Evolutionary conservation across 2,329 filamentous ascomycete species (phyloP).

Genomic region (Hypoxylon sp.): DNA sequence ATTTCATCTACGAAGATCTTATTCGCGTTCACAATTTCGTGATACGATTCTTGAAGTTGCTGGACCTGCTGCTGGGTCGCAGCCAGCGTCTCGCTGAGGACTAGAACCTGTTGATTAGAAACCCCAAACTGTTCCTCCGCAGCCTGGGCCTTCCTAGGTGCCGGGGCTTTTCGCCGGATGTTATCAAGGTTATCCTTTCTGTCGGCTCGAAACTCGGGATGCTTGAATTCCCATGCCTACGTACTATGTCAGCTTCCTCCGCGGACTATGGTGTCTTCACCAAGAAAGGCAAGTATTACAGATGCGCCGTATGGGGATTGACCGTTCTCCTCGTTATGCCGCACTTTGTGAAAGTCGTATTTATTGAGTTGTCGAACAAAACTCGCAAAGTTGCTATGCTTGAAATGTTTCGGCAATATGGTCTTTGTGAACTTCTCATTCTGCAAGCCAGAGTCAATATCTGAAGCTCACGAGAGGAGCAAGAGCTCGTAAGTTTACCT

Average conservation of each 20-base stretch:
- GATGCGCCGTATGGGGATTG: slow-evolving; percentile 85
- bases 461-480: slow-evolving; percentile 12
- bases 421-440: slow-evolving; percentile 93
- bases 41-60: slow-evolving; percentile 85
- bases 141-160: slow-evolving; percentile 80
- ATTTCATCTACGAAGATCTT: slow-evolving; percentile 74
- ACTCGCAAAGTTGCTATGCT: slow-evolving; percentile 86
- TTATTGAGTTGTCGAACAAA: slow-evolving; percentile 85
- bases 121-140: slow-evolving; percentile 78
- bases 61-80: slow-evolving; percentile 95
- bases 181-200: slow-evolving; percentile 98
- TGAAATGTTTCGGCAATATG: slow-evolving; percentile 87
- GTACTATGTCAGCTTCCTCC: slow-evolving; percentile 51
- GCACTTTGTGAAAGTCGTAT: slow-evolving; percentile 89
- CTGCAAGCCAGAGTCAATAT: slow-evolving; percentile 63
- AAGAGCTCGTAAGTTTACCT: slow-evolving; percentile 71
- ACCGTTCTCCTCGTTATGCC: slow-evolving; percentile 88
- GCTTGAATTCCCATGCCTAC: slow-evolving; percentile 95
- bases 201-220: slow-evolving; percentile 94
- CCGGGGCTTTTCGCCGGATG: slow-evolving; percentile 94
- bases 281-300: slow-evolving; percentile 64
- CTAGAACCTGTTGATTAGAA: slow-evolving; percentile 87
- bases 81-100: slow-evolving; percentile 88
- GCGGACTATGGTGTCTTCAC: slow-evolving; percentile 38
- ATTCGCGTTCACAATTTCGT: slow-evolving; percentile 78